These are phyloP conservation scores for Helicocarpus griseus DNA, from an alignment of 2,329 filamentous ascomycete genomes.

Conservation along the genomic window DNA sequence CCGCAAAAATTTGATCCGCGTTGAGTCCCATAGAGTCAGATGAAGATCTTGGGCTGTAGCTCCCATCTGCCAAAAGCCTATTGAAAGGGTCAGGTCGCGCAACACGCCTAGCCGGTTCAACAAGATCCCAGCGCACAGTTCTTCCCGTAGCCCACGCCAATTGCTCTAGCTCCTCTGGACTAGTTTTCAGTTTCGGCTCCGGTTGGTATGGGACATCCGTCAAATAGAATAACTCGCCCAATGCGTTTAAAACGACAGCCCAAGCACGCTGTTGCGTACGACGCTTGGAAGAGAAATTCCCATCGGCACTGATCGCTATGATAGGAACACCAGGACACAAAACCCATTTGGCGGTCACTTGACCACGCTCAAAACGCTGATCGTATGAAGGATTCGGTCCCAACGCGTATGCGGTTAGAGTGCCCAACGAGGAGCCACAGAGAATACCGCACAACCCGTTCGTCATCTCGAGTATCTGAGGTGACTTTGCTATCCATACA, in stretches of 20 bases:
- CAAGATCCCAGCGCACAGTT: conserved; percentile 67
- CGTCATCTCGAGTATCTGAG: conserved; percentile 59
- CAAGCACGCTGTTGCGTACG: conserved; percentile 64
- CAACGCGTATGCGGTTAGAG: conserved; percentile 73
- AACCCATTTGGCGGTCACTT: conserved; percentile 80
- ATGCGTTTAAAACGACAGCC: conserved; percentile 87
- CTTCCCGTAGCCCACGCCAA: conserved; percentile 74
- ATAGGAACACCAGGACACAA: conserved; percentile 90
- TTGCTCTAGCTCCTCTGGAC: conserved; percentile 46
- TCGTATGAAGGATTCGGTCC: conserved; percentile 51
- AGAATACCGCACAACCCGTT: conserved; percentile 73
- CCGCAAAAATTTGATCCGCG: conserved; percentile 59
- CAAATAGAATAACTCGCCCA: conserved; percentile 85
- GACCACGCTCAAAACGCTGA: conserved; percentile 58
- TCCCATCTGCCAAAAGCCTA: conserved; percentile 56
- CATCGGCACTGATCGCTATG: conserved; percentile 71
- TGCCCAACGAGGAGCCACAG: conserved; percentile 70
- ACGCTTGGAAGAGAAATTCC: conserved; percentile 64
- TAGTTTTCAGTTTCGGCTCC: conserved; percentile 39
- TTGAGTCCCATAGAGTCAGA: conserved; percentile 62
- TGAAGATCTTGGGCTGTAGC: conserved; percentile 73
- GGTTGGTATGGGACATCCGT: conserved; percentile 56
- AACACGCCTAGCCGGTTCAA: conserved; percentile 65
- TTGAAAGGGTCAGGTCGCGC: conserved; percentile 65
- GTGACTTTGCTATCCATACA: conserved; percentile 84